Percentiles rank a stretch among this genome's conserved stretches.
These are phyloP conservation scores for Chrysoporthe austroafricana DNA, from an alignment of 2,329 filamentous ascomycete species.

Conservation along the genomic window DNA sequence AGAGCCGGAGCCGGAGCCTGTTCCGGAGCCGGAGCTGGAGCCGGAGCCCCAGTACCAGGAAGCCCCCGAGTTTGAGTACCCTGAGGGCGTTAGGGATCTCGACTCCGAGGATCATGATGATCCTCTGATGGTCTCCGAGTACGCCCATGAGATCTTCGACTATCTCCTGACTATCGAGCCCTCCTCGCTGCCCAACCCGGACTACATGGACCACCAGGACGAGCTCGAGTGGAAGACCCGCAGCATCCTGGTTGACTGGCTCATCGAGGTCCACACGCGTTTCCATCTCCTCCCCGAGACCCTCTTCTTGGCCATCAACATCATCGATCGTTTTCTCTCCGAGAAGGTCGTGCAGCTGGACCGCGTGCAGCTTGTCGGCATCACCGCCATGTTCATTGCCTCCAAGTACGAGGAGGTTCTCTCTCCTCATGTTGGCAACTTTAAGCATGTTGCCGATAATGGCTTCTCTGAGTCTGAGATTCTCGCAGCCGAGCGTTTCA, in stretches of 20 bases:
- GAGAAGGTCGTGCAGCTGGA: constrained; percentile 95
- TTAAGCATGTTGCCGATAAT: constrained; percentile 94
- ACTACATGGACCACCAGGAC: constrained; percentile 94
- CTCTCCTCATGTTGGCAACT: constrained; percentile 95
- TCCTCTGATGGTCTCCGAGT: constrained; percentile 97
- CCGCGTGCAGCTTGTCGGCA: constrained; percentile 92
- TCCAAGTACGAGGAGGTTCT: constrained; percentile 99
- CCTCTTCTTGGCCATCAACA: constrained; percentile 94
- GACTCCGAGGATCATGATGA: constrained; percentile 90
- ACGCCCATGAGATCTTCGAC: constrained; percentile 95
- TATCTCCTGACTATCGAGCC: constrained; percentile 87
- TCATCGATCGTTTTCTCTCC: constrained; percentile 96
- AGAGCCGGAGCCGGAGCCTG: constrained; percentile 35
- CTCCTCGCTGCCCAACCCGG: constrained; percentile 79
- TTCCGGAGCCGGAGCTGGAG: constrained; percentile 37
- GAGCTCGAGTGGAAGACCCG: constrained; percentile 99
- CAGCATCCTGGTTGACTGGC: constrained; percentile 95
- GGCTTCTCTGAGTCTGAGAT: constrained; percentile 96
- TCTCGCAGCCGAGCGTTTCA: constrained; percentile 92
- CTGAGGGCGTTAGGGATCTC: constrained; percentile 62
- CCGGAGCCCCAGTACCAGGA: constrained; percentile 40
- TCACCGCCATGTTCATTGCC: constrained; percentile 99
- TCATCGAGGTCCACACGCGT: constrained; percentile 96
- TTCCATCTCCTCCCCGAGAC: constrained; percentile 97
- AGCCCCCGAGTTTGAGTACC: constrained; percentile 36